These are phyloP conservation scores for Entoloma clypeatum DNA, from an alignment of 1,284 basidiomycete genomes.

Conservation along the genomic window DNA sequence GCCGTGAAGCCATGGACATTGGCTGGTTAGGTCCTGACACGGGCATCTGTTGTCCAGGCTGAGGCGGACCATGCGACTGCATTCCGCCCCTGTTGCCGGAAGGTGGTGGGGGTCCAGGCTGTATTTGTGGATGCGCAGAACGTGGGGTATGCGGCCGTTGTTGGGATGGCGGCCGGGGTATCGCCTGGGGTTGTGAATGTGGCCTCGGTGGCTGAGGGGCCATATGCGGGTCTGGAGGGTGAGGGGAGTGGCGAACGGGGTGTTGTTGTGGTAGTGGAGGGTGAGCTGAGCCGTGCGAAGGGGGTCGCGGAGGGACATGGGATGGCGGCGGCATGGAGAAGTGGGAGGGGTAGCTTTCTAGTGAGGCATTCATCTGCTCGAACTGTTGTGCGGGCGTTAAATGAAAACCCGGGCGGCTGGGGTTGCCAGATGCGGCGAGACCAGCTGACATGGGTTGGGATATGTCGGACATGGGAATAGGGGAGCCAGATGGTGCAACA, in stretches of 20 bases:
- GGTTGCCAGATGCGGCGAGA: constrained; percentile 27
- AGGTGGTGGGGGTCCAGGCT: constrained; percentile 11
- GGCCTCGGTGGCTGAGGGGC: constrained; percentile 41
- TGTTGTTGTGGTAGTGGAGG: constrained; percentile 21
- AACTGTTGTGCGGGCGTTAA: constrained; percentile 58
- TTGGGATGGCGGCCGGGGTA: constrained; percentile 34
- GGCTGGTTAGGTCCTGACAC: constrained; percentile 11
- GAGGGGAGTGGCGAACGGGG: constrained; percentile 18
- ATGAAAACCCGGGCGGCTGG: constrained; percentile 40
- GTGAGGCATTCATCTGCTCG: constrained; percentile 42
- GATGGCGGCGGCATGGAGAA: constrained; percentile 35
- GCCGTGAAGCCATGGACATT: constrained; percentile 21
- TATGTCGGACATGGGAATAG: constrained; percentile 40
- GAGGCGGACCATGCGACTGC: constrained; percentile 6
- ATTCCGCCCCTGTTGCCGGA: constrained; percentile 6
- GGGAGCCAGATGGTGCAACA: constrained; percentile 38
- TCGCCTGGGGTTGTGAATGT: constrained; percentile 46
- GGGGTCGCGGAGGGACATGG: constrained; percentile 40
- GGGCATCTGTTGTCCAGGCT: constrained; percentile 12
- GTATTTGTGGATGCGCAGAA: constrained; percentile 18
- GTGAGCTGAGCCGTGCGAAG: constrained; percentile 39
- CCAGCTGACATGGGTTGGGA: constrained; percentile 33
- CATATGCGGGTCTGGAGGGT: constrained; percentile 26
- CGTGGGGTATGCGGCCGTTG: constrained; percentile 25
- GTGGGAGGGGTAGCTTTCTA: constrained; percentile 28